Evolutionary conservation across 768 basidiomycete species (phyloP).

Genomic region (Boletus tomentosulus): DNA sequence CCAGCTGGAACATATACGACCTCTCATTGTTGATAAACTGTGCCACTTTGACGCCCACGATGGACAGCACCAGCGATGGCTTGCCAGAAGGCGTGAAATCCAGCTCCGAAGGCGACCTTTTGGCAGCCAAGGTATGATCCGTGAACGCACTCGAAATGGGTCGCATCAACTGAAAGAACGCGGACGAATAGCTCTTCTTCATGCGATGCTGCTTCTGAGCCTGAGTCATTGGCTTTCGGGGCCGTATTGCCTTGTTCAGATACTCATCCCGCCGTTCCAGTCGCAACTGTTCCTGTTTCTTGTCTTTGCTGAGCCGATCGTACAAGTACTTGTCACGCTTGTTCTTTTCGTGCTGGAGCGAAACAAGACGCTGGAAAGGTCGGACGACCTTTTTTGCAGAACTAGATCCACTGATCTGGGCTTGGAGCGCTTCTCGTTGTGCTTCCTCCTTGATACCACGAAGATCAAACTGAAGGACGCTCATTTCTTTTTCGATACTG

Average conservation of each 20-base stretch:
- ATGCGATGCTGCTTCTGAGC: slow-evolving; percentile 76
- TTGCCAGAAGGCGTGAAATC: slow-evolving; percentile 73
- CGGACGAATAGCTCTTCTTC: slow-evolving; percentile 82
- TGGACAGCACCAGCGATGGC: slow-evolving; percentile 68
- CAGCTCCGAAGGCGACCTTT: slow-evolving; percentile 66
- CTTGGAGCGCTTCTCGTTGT: slow-evolving; percentile 53
- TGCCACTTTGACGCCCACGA: slow-evolving; percentile 67
- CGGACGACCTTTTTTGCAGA: slow-evolving; percentile 53
- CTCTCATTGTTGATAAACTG: slow-evolving; percentile 76
- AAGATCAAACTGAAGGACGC: slow-evolving; percentile 59
- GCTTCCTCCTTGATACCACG: slow-evolving; percentile 76
- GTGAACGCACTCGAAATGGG: slow-evolving; percentile 85
- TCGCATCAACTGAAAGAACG: slow-evolving; percentile 83
- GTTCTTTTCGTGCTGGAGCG: slow-evolving; percentile 74
- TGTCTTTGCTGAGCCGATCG: slow-evolving; percentile 69
- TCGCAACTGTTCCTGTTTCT: slow-evolving; percentile 67
- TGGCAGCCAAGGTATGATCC: slow-evolving; percentile 47
- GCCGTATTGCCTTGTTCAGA: slow-evolving; percentile 67
- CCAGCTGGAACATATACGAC: slow-evolving; percentile 77
- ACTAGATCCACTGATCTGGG: slow-evolving; percentile 38
- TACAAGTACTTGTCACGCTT: slow-evolving; percentile 71
- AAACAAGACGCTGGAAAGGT: slow-evolving; percentile 63
- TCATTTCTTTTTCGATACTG: slow-evolving; percentile 68
- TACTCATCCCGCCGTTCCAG: slow-evolving; percentile 73
- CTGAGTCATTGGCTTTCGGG: slow-evolving; percentile 45